Evolutionary conservation across 495 filamentous ascomycete species (phyloP), one percentile per base, ranked within the genome.

Genomic region (Lasiosphaeris hirsuta): DNA sequence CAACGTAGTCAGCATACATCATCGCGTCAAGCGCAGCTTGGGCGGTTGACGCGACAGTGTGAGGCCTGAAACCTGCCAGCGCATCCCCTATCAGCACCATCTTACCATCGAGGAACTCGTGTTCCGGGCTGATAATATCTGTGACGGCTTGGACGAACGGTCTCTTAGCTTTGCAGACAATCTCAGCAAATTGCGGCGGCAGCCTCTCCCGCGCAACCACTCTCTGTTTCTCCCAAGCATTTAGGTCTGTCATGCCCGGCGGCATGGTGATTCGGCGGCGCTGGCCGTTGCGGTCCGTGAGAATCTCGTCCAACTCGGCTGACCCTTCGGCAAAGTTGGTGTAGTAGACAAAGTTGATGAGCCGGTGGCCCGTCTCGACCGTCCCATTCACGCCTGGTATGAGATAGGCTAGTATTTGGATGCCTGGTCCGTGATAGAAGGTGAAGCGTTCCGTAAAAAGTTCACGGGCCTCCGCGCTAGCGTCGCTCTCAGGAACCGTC

Each of bases 401-500:
- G 11, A 78, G 69, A 58, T 86, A 84, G 13, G 75, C 74, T 10
- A 78, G 67, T 56, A 78, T 75, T 56, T 80, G 73, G 10, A 75
- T 63, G n/a, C 72, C 70, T 9, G 64, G 63, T 14, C 66, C 63
- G 57, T 76, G 73, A 63, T 71, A 80, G 63, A 77, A 81, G 42
- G 74, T 77, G 64, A 79, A 77, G 0, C 63, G 59, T 52, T 90
- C 86, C 48, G 84, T 70, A 40, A 84, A 77, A 11, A 80, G 69
- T 17, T 80, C 78, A 23, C 90, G 88, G 0, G 81, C 68, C 54
- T 87, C 84, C 63, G 92, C 90, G 62, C 94, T 90, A 15, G 84
- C 86, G 58, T 83, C 81, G 72, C 90, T 87, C 62, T 96, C 92
- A 3, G 62, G 66, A 7, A 84, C 66, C 0, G 80, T 84, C 11